phyloP scores from a whole-genome alignment of 129 eudicot genomes.

The Pulicaria dysenterica region DNA sequence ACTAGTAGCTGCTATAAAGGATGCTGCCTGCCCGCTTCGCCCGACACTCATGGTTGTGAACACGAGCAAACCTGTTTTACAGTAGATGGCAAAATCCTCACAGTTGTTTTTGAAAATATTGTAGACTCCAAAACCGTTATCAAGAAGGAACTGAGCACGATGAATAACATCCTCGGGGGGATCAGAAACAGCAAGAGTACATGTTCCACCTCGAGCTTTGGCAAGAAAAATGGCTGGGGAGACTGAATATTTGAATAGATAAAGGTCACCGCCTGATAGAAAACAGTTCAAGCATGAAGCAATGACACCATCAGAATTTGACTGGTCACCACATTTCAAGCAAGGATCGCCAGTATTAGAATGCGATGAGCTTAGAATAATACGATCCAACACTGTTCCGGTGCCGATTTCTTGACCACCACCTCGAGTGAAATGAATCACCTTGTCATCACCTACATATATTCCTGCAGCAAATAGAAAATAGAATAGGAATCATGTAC shows the following conservation, averaged over 20 bases:
- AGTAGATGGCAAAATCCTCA: slow-evolving; percentile 90
- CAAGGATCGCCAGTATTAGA: slow-evolving; percentile 59
- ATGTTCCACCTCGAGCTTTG: slow-evolving; percentile 95
- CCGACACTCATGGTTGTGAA: slow-evolving; percentile 73
- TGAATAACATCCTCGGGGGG: slow-evolving; percentile 70
- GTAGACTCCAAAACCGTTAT: slow-evolving; percentile 89
- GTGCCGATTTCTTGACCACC: slow-evolving; percentile 97
- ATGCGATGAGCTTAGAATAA: slow-evolving; percentile 71
- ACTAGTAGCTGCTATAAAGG: slow-evolving; percentile 74
- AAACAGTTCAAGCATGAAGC: slow-evolving; percentile 92
- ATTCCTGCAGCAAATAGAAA: slow-evolving; percentile 58
- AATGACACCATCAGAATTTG: slow-evolving; percentile 67
- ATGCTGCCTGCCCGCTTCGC: slow-evolving; percentile 80
- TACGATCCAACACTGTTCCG: slow-evolving; percentile 74
- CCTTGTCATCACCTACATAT: slow-evolving; percentile 76
- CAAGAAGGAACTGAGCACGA: slow-evolving; percentile 75
- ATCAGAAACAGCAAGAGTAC: slow-evolving; percentile 79
- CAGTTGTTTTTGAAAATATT: slow-evolving; percentile 84
- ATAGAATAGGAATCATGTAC: neutral
- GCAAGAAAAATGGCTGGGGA: slow-evolving; percentile 67
- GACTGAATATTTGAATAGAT: slow-evolving; percentile 61
- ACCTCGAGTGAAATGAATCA: slow-evolving; percentile 90
- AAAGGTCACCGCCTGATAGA: slow-evolving; percentile 75
- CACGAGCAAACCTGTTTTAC: slow-evolving; percentile 81
- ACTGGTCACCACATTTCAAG: slow-evolving; percentile 76